phyloP scores from a whole-genome alignment of 2,329 filamentous ascomycete genomes.

The Pezicula rhizophila region DNA sequence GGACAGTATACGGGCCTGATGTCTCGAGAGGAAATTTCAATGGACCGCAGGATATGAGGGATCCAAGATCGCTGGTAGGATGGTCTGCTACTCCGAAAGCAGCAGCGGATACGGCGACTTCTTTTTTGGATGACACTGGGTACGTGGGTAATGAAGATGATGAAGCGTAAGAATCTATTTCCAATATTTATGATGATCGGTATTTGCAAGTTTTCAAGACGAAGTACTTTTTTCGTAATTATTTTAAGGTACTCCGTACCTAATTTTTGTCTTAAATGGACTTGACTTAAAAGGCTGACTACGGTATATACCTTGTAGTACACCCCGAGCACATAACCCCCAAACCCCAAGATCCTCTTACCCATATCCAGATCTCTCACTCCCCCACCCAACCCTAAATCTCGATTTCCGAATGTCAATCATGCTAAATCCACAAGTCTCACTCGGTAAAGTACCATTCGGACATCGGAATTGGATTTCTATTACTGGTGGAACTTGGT shows the following conservation, averaged over 20 bases:
- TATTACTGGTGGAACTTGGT: conserved; percentile 41
- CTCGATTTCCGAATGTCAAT: conserved; percentile 47
- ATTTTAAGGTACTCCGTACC: no score
- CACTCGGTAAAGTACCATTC: conserved; percentile 34
- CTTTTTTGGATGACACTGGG: conserved; percentile 3
- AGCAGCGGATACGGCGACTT: background rate
- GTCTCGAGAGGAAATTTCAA: conserved; percentile 8
- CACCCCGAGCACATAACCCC: conserved; percentile 9
- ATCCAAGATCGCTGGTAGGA: conserved; percentile 1
- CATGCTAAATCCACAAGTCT: conserved; percentile 36
- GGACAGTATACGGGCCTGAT: conserved; percentile 14
- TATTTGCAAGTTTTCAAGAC: no score
- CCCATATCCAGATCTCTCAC: conserved; percentile 33
- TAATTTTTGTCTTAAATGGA: no score
- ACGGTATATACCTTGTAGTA: conserved; percentile 4
- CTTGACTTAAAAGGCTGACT: no score
- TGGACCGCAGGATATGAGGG: background rate
- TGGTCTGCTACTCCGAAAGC: background rate
- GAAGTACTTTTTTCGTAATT: no score
- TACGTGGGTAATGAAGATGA: conserved; percentile 3
- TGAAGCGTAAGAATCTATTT: background rate
- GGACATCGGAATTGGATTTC: conserved; percentile 44
- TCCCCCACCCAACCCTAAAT: conserved; percentile 40
- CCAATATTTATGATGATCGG: no score
- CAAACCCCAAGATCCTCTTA: conserved; percentile 8